Percentiles rank a stretch among this genome's conserved stretches.
phyloP scores from a whole-genome alignment of 2,329 filamentous ascomycete species.

The Endoconidiophora polonica region DNA sequence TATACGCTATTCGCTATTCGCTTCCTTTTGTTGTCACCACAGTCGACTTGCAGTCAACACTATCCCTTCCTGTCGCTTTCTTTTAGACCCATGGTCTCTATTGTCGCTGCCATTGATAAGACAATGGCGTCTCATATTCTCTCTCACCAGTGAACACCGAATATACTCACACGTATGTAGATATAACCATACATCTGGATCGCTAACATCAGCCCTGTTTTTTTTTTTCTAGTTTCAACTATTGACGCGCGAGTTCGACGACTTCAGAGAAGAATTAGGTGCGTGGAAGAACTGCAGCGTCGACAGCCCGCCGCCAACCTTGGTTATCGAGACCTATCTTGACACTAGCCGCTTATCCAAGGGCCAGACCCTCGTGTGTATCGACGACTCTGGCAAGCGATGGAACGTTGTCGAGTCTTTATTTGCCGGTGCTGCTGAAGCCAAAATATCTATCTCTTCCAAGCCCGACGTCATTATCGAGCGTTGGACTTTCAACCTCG shows the following conservation, averaged over 20 bases:
- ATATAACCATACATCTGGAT: background rate
- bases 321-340: slow-evolving; percentile 82
- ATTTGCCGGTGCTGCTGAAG: slow-evolving; percentile 34
- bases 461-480: slow-evolving; percentile 70
- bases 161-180: too few species aligned
- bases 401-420: slow-evolving; percentile 85
- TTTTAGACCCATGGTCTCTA: too few species aligned
- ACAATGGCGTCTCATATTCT: too few species aligned
- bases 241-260: slow-evolving; percentile 81
- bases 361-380: slow-evolving; percentile 71
- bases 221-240: slow-evolving; percentile 63
- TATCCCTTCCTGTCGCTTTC: background rate
- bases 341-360: slow-evolving; percentile 63
- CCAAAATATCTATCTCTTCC: slow-evolving; percentile 24
- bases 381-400: slow-evolving; percentile 77
- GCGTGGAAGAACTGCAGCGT: slow-evolving; percentile 70
- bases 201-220: slow-evolving; percentile 6
- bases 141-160: too few species aligned
- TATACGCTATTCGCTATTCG: background rate
- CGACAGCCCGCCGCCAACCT: slow-evolving; percentile 59
- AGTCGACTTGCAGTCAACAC: background rate
- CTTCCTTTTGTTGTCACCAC: background rate
- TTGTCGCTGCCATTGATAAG: too few species aligned
- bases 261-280: slow-evolving; percentile 64
- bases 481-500: slow-evolving; percentile 54